A percentile compares a stretch with the other conserved stretches of the same genome.
Evolutionary conservation across 257 asterid species (phyloP).

Genomic region (Solanum peruvianum): DNA sequence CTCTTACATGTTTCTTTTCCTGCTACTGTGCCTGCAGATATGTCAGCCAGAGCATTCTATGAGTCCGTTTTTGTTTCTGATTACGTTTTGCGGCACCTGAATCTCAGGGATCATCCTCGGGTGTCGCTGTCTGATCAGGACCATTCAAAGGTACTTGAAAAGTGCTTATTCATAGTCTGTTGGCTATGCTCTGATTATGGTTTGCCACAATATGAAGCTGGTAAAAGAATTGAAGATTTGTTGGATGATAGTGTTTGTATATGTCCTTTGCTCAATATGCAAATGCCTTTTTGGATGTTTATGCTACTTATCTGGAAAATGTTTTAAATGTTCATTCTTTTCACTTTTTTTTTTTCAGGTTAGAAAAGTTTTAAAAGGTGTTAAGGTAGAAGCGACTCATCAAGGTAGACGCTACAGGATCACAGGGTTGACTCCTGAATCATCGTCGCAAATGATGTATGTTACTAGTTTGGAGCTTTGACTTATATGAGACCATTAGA

Average conservation of each 20-base stretch:
- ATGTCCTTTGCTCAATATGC: neutral
- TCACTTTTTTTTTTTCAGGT: conserved; percentile 19
- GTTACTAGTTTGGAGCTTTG: conserved; percentile 1
- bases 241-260: neutral
- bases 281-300: neutral
- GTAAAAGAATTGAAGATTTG: neutral
- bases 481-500: neutral
- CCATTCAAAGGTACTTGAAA: conserved; percentile 41
- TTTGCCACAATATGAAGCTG: neutral
- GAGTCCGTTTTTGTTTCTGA: conserved; percentile 44
- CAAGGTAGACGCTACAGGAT: conserved; percentile 33
- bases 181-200: neutral
- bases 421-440: conserved; percentile 25
- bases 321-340: neutral
- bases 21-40: conserved; percentile 35
- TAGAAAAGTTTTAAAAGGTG: conserved; percentile 34
- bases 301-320: neutral
- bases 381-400: conserved; percentile 33
- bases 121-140: conserved; percentile 49
- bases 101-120: conserved; percentile 18
- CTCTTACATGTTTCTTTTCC: neutral
- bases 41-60: conserved; percentile 67
- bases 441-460: conserved; percentile 29
- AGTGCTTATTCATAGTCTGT: neutral
- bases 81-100: conserved; percentile 16